Evolutionary conservation across 2,329 filamentous ascomycete genomes (phyloP), one percentile per base, ranked within the genome.

Genomic region (Ophiostoma tasmaniense): DNA sequence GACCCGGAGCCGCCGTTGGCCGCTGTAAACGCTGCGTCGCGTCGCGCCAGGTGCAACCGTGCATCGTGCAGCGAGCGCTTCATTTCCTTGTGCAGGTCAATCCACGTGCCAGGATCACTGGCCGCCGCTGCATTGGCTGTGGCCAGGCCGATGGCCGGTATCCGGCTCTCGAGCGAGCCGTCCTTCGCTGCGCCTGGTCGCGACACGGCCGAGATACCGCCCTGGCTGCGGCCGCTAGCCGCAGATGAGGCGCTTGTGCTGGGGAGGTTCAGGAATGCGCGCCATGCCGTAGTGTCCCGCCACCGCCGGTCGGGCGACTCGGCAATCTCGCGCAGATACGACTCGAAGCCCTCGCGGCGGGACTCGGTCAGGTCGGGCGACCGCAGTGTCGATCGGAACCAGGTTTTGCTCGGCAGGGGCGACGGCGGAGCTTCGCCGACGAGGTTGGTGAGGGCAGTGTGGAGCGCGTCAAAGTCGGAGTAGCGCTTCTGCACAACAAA

Each of bases 401-500:
- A 95, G 64, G 88, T 87, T 76, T 95, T 95, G 17, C 80, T 80
- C 0, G 91, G 91, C 1, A 94, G 81, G 0, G 89, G 80, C 0
- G 82, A 81, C 0, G 91, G 91, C 8, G 91, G 90, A 25, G 89
- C 77, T 28, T 81, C 76, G 73, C 87, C 87, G 69, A 89, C 84
- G 66, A 87, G 81, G 55, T 83, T 80, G 25, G 82, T 81, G 10
- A 96, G 83, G 3, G 84, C 79, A 37, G 81, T 77, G 79, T 95
- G 87, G 20, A 96, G 86, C 64, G 82, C 77, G 68, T 82, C 81
- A 76, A 95, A 95, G 76, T 95, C 91, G 67, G 89, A 92, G 81
- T 94, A 96, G 74, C 91, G 90, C 79, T 93, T 94, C 75, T 89
- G 87, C 5, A 93, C 83, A 72, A 90, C 89, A 74, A 89, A 90